Conservation (phyloP, 169 alveolate genomes). For the Cytauxzoon felis region DNA sequence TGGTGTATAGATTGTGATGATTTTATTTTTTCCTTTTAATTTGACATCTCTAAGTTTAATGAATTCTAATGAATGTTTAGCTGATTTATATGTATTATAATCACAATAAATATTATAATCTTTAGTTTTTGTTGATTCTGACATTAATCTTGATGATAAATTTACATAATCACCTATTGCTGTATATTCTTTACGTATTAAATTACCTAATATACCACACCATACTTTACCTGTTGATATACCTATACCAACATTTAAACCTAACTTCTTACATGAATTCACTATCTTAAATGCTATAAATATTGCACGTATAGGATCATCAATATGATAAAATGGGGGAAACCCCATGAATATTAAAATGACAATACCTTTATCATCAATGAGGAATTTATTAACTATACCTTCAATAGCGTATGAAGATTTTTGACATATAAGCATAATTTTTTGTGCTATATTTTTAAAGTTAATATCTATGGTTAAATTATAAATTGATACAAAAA, state of each 20-base stretch:
- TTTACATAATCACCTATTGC: constrained; percentile 79
- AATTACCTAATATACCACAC: constrained; percentile 82
- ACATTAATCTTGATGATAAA: constrained; percentile 73
- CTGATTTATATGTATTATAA: constrained; percentile 67
- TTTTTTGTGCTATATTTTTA: constrained; percentile 60
- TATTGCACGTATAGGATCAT: constrained; percentile 77
- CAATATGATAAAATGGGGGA: constrained; percentile 80
- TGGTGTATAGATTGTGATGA: constrained; percentile 71
- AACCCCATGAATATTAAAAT: constrained; percentile 76
- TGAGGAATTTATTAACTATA: constrained; percentile 73
- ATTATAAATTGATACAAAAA: constrained; percentile 74
- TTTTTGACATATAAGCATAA: constrained; percentile 49
- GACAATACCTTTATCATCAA: constrained; percentile 79
- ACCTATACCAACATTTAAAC: constrained; percentile 74
- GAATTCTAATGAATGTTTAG: constrained; percentile 67
- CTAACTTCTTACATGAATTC: constrained; percentile 66
- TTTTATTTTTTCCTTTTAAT: constrained; percentile 75
- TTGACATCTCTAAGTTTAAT: constrained; percentile 65
- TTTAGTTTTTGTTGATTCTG: constrained; percentile 47
- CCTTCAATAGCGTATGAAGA: constrained; percentile 63
- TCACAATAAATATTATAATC: constrained; percentile 60
- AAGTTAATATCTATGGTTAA: constrained; percentile 61
- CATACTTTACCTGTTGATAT: constrained; percentile 78
- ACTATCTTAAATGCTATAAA: constrained; percentile 69
- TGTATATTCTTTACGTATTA: constrained; percentile 77